phyloP scores from a whole-genome alignment of 2,329 filamentous ascomycete genomes.

The Microcyclospora pomicola region DNA sequence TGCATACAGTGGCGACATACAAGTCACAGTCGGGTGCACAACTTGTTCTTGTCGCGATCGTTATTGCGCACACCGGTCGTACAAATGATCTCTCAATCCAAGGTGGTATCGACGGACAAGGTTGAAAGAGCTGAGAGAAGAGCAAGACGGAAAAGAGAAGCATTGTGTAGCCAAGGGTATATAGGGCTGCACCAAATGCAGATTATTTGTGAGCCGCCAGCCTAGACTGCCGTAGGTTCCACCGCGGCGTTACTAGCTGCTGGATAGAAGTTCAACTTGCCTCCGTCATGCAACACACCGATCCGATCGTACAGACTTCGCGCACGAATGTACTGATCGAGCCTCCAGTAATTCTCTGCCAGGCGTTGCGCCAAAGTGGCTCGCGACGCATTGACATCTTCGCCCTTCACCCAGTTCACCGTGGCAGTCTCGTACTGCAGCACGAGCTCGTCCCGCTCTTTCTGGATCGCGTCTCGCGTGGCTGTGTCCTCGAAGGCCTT shows the following conservation, averaged over 20 bases:
- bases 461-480: conserved; percentile 49
- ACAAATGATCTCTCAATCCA: too few species aligned
- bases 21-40: too few species aligned
- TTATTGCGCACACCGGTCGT: too few species aligned
- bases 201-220: too few species aligned
- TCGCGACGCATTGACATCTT: conserved; percentile 37
- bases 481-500: conserved; percentile 49
- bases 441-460: conserved; percentile 51
- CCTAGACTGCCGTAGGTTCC: background rate
- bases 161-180: too few species aligned
- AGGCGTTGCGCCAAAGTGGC: conserved; percentile 49
- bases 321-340: conserved; percentile 79
- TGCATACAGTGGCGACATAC: too few species aligned
- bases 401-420: conserved; percentile 55
- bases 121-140: too few species aligned
- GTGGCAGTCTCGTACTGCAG: conserved; percentile 63
- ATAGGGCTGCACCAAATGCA: too few species aligned
- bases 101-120: too few species aligned
- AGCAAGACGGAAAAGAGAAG: too few species aligned
- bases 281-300: conserved; percentile 54
- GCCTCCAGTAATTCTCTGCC: conserved; percentile 66
- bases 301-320: conserved; percentile 72
- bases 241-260: background rate
- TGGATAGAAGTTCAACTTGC: conserved; percentile 59
- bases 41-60: too few species aligned